Evolutionary conservation across 2,329 filamentous ascomycete genomes (phyloP), one percentile per base, ranked within the genome.

Genomic region (Allantophomopsis cytisporea): DNA sequence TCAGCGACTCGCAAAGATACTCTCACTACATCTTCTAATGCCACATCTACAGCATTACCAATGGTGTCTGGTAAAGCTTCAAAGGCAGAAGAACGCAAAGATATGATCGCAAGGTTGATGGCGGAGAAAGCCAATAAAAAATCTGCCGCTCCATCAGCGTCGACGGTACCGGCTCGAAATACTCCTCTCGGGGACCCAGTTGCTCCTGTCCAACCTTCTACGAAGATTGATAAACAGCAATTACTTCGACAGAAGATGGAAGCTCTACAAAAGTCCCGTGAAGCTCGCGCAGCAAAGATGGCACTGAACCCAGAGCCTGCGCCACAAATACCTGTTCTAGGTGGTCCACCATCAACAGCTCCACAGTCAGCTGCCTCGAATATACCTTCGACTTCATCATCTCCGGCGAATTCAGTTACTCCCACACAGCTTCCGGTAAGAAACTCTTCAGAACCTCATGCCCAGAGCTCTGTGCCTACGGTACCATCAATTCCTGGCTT

Each of bases 181-280:
- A 37, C 34, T 15, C n/a, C 34, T 37, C 28, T 41, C 32, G 13
- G 41, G 30, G 10, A 32, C 13, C 36, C 31, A 37, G 13, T 38
- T 23, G 28, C 43, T 37, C 30, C 47, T 40, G 31, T 44, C 18
- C 52, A 50, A 18, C 32, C 43, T 38, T 21, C 48, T 21, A 45
- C 31, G 23, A 74, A 80, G 52, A 74, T 73, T 14, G 72, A 86
- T 47, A 94, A 83, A 43, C 83, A 84, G 41, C 71, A 69, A 42
- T 61, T 87, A 23, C 68, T 88, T 36, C 76, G 84, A 46, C 74
- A 85, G 53, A 86, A 85, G 48, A 79, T 94, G 53, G 83, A 86
- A 43, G 80, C 80, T 16, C 61, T 91, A 16, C 76, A 76, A 48
- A 78, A 74, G 49, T 63, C 68, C 30, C 63, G 71, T 23, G 64